A percentile compares a stretch with the other conserved stretches of the same genome.
These are phyloP conservation scores for Stephanodiscus minutulus DNA, from an alignment of 108 stramenopile genomes.

Conservation along the genomic window DNA sequence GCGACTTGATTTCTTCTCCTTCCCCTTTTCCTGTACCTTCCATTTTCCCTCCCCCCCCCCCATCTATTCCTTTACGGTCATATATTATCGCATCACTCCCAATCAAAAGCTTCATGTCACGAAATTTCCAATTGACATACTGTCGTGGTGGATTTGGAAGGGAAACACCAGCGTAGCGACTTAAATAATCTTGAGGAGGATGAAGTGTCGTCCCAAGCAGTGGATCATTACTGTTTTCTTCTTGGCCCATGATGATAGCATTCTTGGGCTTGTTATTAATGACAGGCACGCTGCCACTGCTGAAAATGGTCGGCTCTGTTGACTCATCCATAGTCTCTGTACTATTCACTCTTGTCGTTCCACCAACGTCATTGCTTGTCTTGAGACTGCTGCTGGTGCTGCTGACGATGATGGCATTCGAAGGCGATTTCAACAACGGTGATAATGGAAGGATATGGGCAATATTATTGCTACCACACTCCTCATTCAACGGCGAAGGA, in stretches of 20 bases:
- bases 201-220: slow-evolving; percentile 31
- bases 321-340: background rate
- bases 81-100: slow-evolving; percentile 75
- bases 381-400: background rate
- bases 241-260: slow-evolving; percentile 11
- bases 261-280: background rate
- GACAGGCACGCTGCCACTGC: background rate
- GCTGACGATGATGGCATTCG: slow-evolving; percentile 5
- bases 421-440: background rate
- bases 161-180: slow-evolving; percentile 30
- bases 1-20: background rate
- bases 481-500: background rate
- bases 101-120: slow-evolving; percentile 72
- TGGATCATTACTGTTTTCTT: background rate
- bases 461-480: too few species aligned
- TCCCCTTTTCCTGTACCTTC: background rate
- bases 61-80: slow-evolving; percentile 6
- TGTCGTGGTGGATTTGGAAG: slow-evolving; percentile 55
- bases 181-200: slow-evolving; percentile 46
- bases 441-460: too few species aligned
- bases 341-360: background rate
- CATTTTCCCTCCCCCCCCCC: background rate
- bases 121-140: slow-evolving; percentile 77
- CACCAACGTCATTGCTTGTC: background rate
- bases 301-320: slow-evolving; percentile 3